Base-by-base conservation (phyloP, 148 eudicot species). In the Tetragonia tetragonoides region DNA sequence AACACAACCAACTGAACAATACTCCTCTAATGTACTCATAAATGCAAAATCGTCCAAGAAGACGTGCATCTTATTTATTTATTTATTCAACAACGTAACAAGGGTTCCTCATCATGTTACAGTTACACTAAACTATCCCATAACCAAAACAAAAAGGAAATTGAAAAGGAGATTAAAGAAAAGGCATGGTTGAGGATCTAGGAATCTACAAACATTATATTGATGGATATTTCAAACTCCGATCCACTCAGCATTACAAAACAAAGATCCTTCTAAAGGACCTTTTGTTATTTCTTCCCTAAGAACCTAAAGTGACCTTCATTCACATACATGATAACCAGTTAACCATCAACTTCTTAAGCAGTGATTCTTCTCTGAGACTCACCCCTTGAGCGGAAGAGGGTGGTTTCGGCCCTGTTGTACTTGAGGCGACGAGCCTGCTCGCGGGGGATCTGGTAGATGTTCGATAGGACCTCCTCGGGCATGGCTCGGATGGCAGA, bases 401-500 rank as follows among this genome's bases (percentile, higher is more conserved):
- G 54, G 10, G 79, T 46, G 20, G 92, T 85, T 76, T 86, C 94
- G 61, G 81, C 73, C 66, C 93, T 83, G 41, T 75, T 80, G 28
- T 14, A 74, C 85, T 91, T 93, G 73, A 93, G 71, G 72, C 78
- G 80, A 18, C 23, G 72, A 0, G 97, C 98, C 57, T 89, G 81
- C 54, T 87, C 88, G 3, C 73, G 66, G 0, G 91, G 77, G 38
- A 93, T 79, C 72, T 84, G 90, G 79, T 86, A 89, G 17, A 85
- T 78, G 76, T 84, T 92, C 16, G 88, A 85, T 18, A 93, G 5
- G 17, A 91, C 91, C 3, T 84, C 85, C 4, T 73, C 73, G 0
- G 98, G 98, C 79, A 91, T 44, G 66, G 86, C 90, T 15, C 90
- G 79, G 59, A 93, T n/a, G 41, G 85, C 87, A 0, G 98, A 94